Base-by-base conservation (phyloP, 352 stramenopile species). In the Globisporangium spiculum region DNA sequence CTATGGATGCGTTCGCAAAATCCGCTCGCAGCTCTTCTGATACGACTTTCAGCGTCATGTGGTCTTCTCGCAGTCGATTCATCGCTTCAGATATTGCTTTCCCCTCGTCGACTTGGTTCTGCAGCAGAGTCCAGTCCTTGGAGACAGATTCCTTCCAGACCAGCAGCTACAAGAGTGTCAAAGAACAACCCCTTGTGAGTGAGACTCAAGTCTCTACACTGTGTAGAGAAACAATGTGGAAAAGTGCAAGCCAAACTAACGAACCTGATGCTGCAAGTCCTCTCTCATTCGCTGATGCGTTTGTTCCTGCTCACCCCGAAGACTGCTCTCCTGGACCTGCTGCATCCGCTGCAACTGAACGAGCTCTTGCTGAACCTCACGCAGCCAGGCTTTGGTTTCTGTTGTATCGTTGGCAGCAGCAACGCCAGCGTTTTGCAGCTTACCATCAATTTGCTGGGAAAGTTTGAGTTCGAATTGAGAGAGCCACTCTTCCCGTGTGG, bases 71-170 rank as follows among this genome's bases (percentile, higher is more conserved):
- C 1, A 71, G 26, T 41, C 44, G 32, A 0, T 50, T 14, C 2
- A 63, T 63, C 38, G 22, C 55, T 32, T 63, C 64, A 52, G 41
- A n/a, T 18, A n/a, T 32, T 18, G 22, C 8, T 10, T 26, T 48
- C 3, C 41, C 32, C 0, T 63, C 30, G 18, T 34, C 41, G 30
- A 64, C 55, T 41, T 38, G 64, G 27, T 3, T 27, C 16, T 69
- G 56, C 56, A 69, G 32, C 14, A 52, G 2, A 4, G 30, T 32
- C 64, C 64, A 65, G 56, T 69, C 56, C 12, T 36, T 58, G 30
- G 64, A 59, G n/a, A 69, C 6, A 4, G 56, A 69, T 44, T 59
- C n/a, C 55, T 63, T 64, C 56, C 64, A 69, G 12, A 46, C n/a
- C 27, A 69, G 41, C n/a, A 69, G 30, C 64, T 69, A 46, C 36